Percentiles rank a stretch among this genome's conserved stretches.
phyloP scores from a whole-genome alignment of 371 early-diverging fungal species.

The Mucor saturninus region DNA sequence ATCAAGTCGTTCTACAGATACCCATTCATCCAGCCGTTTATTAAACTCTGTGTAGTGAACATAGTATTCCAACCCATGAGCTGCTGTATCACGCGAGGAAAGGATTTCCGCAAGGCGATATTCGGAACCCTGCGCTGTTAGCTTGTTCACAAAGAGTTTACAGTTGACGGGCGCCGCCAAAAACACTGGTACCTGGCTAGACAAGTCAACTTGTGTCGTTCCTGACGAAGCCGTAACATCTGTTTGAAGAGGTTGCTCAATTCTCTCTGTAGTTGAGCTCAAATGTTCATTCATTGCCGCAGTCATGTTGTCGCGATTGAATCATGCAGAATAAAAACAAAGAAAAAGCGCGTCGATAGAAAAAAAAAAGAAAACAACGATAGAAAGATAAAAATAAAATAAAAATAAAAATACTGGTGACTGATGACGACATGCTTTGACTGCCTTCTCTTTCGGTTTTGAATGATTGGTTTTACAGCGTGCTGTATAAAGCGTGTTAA shows the following conservation, averaged over 20 bases:
- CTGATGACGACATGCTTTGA: no score
- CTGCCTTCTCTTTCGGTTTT: no score
- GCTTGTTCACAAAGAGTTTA: slow-evolving; percentile 79
- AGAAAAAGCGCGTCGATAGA: no score
- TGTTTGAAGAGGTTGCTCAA: background rate
- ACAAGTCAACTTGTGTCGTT: no score
- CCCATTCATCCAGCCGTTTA: slow-evolving; percentile 99
- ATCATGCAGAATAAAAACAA: slow-evolving; percentile 23
- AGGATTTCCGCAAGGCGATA: slow-evolving; percentile 94
- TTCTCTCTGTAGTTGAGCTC: no score
- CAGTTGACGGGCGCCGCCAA: slow-evolving; percentile 52
- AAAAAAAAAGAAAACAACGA: no score
- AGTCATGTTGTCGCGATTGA: slow-evolving; percentile 31
- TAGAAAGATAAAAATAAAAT: no score
- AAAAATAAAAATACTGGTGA: no score
- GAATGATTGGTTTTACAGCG: no score
- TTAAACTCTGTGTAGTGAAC: slow-evolving; percentile 99
- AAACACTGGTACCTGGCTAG: slow-evolving; percentile 30
- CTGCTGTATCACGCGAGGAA: slow-evolving; percentile 70
- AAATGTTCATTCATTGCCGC: no score
- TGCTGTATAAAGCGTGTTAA: no score
- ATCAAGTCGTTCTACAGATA: slow-evolving; percentile 74
- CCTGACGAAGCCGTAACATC: no score
- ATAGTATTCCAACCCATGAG: slow-evolving; percentile 81
- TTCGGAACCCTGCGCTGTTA: slow-evolving; percentile 56